phyloP scores from a whole-genome alignment of 768 basidiomycete genomes.

The Exsudoporus frostii region DNA sequence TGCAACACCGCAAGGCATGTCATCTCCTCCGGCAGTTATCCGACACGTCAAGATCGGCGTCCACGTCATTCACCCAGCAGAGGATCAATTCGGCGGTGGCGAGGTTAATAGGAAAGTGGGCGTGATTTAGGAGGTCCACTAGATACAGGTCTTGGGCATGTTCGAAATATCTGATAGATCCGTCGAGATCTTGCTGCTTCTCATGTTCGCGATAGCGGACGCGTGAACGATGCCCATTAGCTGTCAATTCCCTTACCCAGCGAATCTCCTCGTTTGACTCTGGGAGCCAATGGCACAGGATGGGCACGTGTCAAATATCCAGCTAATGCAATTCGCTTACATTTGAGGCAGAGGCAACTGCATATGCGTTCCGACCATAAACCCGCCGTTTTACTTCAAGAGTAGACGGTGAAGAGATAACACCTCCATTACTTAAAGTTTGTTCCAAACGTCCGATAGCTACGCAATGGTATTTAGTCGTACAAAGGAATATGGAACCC shows the following conservation, averaged over 20 bases:
- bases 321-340: background rate
- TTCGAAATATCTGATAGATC: background rate
- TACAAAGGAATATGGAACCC: background rate
- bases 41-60: background rate
- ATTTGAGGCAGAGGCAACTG: background rate
- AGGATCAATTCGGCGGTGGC: background rate
- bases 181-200: background rate
- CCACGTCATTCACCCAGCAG: background rate
- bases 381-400: background rate
- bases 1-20: constrained; percentile 1
- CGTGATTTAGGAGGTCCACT: background rate
- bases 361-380: background rate
- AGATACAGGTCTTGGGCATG: background rate
- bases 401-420: background rate
- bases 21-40: background rate
- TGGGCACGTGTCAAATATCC: background rate
- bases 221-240: background rate
- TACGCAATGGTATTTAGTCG: background rate
- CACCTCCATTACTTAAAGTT: background rate
- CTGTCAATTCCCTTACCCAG: background rate
- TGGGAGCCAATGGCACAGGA: background rate
- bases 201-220: background rate
- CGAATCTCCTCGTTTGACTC: background rate
- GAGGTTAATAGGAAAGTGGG: background rate
- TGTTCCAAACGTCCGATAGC: background rate